Percentiles rank a stretch among this genome's conserved stretches.
Conservation (phyloP, 2,329 filamentous ascomycete genomes). For the Aspergillus spinulosporus region DNA sequence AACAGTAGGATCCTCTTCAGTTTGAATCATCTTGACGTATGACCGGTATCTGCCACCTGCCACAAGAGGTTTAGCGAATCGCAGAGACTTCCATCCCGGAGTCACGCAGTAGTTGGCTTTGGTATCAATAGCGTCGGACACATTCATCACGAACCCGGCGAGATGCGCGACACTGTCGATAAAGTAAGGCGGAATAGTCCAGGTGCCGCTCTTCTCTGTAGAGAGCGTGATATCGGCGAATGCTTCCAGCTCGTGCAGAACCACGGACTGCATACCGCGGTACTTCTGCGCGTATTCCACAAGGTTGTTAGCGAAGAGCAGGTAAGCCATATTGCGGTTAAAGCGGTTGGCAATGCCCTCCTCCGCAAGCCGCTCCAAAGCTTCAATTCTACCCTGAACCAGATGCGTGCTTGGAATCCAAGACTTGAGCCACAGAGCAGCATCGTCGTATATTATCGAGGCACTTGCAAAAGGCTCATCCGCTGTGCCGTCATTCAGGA, state of each 20-base stretch:
- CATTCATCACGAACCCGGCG: conserved; percentile 4
- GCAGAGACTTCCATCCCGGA: conserved; percentile 19
- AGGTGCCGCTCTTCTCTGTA: background rate
- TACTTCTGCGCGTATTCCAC: conserved; percentile 5
- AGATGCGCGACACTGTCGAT: conserved; percentile 8
- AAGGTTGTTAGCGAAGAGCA: background rate
- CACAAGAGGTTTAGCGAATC: conserved; percentile 27
- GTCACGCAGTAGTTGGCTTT: background rate
- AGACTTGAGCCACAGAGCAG: conserved; percentile 19
- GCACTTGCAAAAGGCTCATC: conserved; percentile 20
- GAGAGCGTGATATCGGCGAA: conserved; percentile 1
- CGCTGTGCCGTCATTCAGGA: conserved; percentile 5
- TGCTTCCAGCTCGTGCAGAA: conserved; percentile 1
- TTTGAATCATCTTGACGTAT: conserved; percentile 34
- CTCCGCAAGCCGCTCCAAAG: background rate
- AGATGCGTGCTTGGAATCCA: conserved; percentile 19
- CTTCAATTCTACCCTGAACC: background rate
- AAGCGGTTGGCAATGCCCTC: background rate
- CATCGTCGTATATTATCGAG: conserved; percentile 16
- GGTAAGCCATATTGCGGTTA: background rate
- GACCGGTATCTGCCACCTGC: conserved; percentile 28
- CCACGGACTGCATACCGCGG: background rate
- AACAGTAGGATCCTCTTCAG: conserved; percentile 21
- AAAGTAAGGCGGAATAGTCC: background rate
- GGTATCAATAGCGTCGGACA: background rate